Conservation (phyloP, 2,329 filamentous ascomycete species). For the Fusarium setosum region DNA sequence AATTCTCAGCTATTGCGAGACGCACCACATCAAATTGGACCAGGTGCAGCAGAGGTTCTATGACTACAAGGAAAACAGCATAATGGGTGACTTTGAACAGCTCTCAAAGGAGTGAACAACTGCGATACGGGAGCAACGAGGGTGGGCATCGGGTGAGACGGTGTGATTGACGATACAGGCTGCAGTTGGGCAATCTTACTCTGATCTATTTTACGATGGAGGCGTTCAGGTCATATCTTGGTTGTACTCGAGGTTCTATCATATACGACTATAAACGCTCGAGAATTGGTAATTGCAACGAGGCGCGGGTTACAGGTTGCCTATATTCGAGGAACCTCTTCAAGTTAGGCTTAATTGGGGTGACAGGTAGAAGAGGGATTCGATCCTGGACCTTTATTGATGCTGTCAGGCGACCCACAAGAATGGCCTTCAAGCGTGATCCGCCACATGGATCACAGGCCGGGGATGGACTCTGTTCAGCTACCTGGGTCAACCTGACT, state of each 20-base stretch:
- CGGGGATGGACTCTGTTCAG: too few relatives aligned
- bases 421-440: too few relatives aligned
- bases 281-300: not conserved
- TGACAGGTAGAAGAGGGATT: too few relatives aligned
- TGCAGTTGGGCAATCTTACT: too few relatives aligned
- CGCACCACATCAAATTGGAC: not conserved
- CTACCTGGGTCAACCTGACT: too few relatives aligned
- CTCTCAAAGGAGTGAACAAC: not conserved
- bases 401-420: too few relatives aligned
- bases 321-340: too few relatives aligned
- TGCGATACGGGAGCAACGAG: not conserved
- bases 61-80: not conserved
- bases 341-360: too few relatives aligned
- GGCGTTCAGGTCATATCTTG: not conserved
- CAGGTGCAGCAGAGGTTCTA: slow-evolving; percentile 6
- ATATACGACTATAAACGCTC: slow-evolving; percentile 5
- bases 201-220: not conserved
- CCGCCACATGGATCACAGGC: too few relatives aligned
- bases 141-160: not conserved
- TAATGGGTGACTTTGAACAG: slow-evolving; percentile 38
- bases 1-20: slow-evolving; percentile 2
- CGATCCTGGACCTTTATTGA: too few relatives aligned
- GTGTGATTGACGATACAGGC: not conserved
- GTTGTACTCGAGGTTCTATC: not conserved
- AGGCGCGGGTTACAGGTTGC: not conserved